A percentile compares a stretch with the other conserved stretches of the same genome.
These are phyloP conservation scores for Apiotrichum gamsii DNA, from an alignment of 1,284 basidiomycete genomes.

Conservation along the genomic window DNA sequence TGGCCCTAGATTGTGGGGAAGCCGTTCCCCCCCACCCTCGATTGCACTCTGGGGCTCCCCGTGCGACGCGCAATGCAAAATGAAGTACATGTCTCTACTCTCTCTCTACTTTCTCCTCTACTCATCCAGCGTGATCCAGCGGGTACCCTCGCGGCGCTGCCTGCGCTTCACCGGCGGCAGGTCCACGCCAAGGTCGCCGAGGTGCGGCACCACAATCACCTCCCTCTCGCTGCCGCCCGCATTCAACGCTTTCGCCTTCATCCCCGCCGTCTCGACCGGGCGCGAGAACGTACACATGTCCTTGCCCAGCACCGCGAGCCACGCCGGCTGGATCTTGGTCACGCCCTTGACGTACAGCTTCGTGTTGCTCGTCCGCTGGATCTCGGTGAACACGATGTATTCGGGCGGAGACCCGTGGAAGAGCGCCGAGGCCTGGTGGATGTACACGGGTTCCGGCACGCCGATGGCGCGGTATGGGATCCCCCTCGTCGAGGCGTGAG, in stretches of 20 bases:
- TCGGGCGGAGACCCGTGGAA: constrained; percentile 70
- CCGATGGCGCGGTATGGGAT: constrained; percentile 81
- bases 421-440: constrained; percentile 83
- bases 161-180: constrained; percentile 64
- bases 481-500: constrained; percentile 68
- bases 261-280: constrained; percentile 60
- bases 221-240: constrained; percentile 42
- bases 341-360: constrained; percentile 77
- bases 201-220: constrained; percentile 66
- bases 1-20: too few relatives aligned
- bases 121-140: constrained; percentile 45
- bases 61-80: neutral
- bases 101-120: too few relatives aligned
- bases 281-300: constrained; percentile 84
- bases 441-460: constrained; percentile 78
- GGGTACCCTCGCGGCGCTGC: constrained; percentile 45
- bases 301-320: constrained; percentile 75
- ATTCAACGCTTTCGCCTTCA: constrained; percentile 10
- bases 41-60: too few relatives aligned
- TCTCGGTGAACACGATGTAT: constrained; percentile 78
- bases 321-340: constrained; percentile 80
- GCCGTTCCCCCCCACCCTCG: too few relatives aligned
- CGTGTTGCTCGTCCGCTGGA: constrained; percentile 61
- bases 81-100: too few relatives aligned
- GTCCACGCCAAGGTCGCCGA: constrained; percentile 77